Conservation (phyloP, 2,329 filamentous ascomycete species). For the Diplocarpon mali region DNA sequence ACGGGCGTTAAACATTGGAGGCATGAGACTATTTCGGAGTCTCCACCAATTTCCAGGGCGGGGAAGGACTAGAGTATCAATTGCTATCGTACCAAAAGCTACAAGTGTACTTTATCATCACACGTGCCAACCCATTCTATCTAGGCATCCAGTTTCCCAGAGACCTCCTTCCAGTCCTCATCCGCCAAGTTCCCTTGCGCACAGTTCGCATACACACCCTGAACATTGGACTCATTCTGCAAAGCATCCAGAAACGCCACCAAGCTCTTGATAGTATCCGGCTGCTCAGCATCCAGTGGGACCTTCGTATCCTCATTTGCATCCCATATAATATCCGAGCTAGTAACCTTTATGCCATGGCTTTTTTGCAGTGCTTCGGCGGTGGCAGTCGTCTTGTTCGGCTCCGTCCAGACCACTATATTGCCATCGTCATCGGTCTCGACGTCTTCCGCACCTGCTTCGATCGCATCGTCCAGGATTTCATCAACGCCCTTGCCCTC, state of each 20-base stretch:
- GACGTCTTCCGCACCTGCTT: conserved; percentile 70
- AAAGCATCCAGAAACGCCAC: conserved; percentile 47
- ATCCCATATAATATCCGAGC: conserved; percentile 74
- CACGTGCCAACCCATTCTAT: conserved; percentile 7
- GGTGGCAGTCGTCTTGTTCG: conserved; percentile 51
- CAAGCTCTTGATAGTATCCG: conserved; percentile 43
- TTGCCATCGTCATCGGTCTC: conserved; percentile 56
- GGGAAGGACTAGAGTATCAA: background rate
- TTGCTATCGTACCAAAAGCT: conserved; percentile 11
- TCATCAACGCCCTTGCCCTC: conserved; percentile 48
- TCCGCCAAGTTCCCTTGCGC: conserved; percentile 39
- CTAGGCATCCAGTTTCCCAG: conserved; percentile 38
- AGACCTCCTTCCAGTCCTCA: conserved; percentile 42
- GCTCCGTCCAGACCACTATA: conserved; percentile 61
- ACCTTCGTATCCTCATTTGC: conserved; percentile 71
- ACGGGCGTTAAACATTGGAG: conserved; percentile 12
- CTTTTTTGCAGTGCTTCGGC: conserved; percentile 51
- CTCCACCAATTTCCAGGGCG: background rate
- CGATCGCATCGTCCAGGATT: conserved; percentile 69
- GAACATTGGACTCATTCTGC: conserved; percentile 61
- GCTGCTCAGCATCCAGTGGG: conserved; percentile 40
- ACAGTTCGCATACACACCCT: conserved; percentile 68
- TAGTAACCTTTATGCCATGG: conserved; percentile 56
- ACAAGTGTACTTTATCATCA: conserved; percentile 8
- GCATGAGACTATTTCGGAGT: conserved; percentile 9